phyloP scores from a whole-genome alignment of 257 asterid genomes.

The Schizonepeta tenuifolia region DNA sequence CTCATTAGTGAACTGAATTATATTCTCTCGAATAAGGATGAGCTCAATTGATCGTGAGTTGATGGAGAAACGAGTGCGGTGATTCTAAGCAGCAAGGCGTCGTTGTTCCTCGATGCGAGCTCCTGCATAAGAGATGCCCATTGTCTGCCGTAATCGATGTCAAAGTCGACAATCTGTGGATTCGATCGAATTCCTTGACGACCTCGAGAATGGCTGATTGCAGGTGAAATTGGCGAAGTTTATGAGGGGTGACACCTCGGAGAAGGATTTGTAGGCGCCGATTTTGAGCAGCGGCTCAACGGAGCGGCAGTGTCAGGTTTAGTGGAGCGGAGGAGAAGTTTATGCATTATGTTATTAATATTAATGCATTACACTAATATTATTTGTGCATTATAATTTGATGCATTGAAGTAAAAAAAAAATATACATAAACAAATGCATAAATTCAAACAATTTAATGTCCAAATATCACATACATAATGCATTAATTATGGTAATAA shows the following conservation, averaged over 20 bases:
- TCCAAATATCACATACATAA: no score
- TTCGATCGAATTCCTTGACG: constrained; percentile 38
- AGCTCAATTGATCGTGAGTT: constrained; percentile 72
- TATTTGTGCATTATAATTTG: no score
- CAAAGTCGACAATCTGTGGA: constrained; percentile 65
- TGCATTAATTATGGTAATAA: no score
- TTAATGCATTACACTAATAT: no score
- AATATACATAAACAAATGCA: no score
- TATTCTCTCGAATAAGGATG: constrained; percentile 68
- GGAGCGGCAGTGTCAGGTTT: constrained; percentile 45
- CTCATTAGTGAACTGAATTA: constrained; percentile 69
- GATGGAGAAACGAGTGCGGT: constrained; percentile 52
- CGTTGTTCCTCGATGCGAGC: constrained; percentile 44
- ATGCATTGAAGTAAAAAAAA: no score
- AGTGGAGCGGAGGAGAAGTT: constrained; percentile 53
- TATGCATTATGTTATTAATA: no score
- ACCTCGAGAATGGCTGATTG: constrained; percentile 60
- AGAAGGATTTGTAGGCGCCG: constrained; percentile 77
- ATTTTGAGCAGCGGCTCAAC: constrained; percentile 69
- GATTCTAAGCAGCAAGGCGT: constrained; percentile 43
- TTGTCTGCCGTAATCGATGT: constrained; percentile 60
- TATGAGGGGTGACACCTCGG: constrained; percentile 52
- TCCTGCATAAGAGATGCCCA: constrained; percentile 70
- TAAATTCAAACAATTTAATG: no score
- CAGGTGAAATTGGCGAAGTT: constrained; percentile 55